Evolutionary conservation across 106 monocot species (phyloP).

Genomic region (Allium sativum): DNA sequence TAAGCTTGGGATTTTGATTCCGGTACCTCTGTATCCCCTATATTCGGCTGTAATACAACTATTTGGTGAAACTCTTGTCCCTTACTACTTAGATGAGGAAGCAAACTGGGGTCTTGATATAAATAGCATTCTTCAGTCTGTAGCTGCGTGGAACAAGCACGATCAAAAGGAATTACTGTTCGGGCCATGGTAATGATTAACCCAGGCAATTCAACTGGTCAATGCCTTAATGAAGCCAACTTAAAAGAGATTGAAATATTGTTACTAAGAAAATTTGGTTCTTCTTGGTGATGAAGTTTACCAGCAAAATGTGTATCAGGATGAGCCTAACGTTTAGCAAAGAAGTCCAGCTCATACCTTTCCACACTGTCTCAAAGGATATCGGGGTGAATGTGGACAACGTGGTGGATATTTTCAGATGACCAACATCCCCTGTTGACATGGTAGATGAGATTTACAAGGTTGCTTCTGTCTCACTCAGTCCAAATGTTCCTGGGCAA

Average conservation of each 20-base stretch:
- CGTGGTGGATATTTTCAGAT: conserved; percentile 99
- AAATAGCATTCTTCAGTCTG: conserved; percentile 41
- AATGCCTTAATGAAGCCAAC: conserved; percentile 80
- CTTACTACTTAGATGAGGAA: conserved; percentile 91
- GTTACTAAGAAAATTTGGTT: conserved; percentile 70
- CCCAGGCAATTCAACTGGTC: conserved; percentile 97
- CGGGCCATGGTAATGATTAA: conserved; percentile 99
- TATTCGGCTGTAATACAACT: conserved; percentile 91
- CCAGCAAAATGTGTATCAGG: conserved; percentile 97
- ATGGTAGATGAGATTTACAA: conserved; percentile 98
- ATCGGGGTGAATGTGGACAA: conserved; percentile 93
- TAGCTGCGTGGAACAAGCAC: conserved; percentile 45
- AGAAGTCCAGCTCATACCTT: too few species aligned
- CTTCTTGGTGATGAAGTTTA: conserved; percentile 99
- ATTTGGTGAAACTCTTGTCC: conserved; percentile 87
- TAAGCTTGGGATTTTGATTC: conserved; percentile 97
- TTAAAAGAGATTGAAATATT: conserved; percentile 61
- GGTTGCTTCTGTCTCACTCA: conserved; percentile 88
- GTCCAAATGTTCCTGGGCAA: conserved; percentile 94
- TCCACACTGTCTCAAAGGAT: too few species aligned
- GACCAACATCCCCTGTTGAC: conserved; percentile 88
- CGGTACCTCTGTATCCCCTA: conserved; percentile 97
- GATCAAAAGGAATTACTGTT: conserved; percentile 75
- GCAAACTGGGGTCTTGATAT: conserved; percentile 95
- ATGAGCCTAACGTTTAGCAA: too few species aligned